Conservation (phyloP, 768 basidiomycete species). For the Lactifluus subvellereus region DNA sequence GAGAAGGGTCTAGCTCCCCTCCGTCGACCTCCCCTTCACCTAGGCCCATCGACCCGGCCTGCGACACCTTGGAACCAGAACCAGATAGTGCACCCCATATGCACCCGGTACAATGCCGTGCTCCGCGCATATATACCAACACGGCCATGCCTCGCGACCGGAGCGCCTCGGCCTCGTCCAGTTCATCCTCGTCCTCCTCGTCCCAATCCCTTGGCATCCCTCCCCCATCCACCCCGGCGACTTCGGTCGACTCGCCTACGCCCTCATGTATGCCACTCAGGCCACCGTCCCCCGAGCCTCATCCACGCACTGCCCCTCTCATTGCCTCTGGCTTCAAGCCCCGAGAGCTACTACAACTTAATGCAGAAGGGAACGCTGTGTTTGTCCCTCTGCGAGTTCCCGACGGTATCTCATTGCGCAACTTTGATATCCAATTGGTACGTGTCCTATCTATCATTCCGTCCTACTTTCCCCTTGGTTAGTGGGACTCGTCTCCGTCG, state of each 20-base stretch:
- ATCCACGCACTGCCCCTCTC: conserved; percentile 20
- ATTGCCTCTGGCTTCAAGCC: conserved; percentile 32
- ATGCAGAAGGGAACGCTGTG: conserved; percentile 45
- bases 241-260: conserved; percentile 26
- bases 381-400: conserved; percentile 70
- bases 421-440: conserved; percentile 87
- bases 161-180: conserved; percentile 29
- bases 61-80: conserved; percentile 24
- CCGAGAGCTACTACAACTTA: conserved; percentile 34
- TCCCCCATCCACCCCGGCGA: conserved; percentile 20
- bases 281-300: conserved; percentile 18
- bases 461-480: not conserved
- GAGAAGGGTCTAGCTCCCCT: not conserved
- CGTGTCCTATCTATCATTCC: conserved; percentile 34
- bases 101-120: conserved; percentile 40
- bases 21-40: conserved; percentile 16
- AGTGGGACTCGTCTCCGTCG: not conserved
- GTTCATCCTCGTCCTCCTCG: conserved; percentile 29
- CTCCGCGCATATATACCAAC: conserved; percentile 24
- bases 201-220: conserved; percentile 23
- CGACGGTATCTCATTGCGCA: conserved; percentile 76
- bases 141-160: conserved; percentile 29
- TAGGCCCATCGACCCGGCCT: conserved; percentile 4
- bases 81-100: conserved; percentile 37
- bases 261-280: conserved; percentile 19